Conservation (phyloP, 2,329 filamentous ascomycete genomes). For the Ascochyta lentis region DNA sequence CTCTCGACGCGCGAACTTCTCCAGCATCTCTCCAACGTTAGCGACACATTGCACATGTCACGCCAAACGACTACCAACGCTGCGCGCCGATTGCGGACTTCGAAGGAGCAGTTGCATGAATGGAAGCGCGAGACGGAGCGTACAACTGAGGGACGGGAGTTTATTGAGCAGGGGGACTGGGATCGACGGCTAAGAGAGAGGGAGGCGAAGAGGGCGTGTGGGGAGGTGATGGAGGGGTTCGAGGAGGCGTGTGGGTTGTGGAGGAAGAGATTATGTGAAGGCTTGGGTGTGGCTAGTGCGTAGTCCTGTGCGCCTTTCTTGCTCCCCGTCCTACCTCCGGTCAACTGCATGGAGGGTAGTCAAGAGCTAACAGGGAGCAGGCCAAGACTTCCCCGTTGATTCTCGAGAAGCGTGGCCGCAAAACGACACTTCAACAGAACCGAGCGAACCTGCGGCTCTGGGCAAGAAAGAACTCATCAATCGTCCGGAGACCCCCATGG, state of each 20-base stretch:
- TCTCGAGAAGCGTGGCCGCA: neutral
- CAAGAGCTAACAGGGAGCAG: conserved; percentile 8
- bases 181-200: conserved; percentile 75
- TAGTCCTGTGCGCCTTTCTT: conserved; percentile 25
- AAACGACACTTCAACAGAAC: neutral
- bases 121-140: conserved; percentile 83
- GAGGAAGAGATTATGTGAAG: conserved; percentile 72
- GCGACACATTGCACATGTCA: conserved; percentile 93
- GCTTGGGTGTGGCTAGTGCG: conserved; percentile 47
- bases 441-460: neutral
- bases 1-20: conserved; percentile 72
- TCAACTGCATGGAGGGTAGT: neutral
- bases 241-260: conserved; percentile 88
- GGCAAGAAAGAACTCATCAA: neutral
- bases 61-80: conserved; percentile 86
- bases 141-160: conserved; percentile 80
- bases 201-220: conserved; percentile 83
- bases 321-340: neutral
- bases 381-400: neutral
- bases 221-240: conserved; percentile 89
- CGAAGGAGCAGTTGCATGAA: conserved; percentile 84
- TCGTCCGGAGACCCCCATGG: neutral
- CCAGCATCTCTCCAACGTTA: conserved; percentile 82
- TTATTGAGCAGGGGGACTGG: conserved; percentile 85
- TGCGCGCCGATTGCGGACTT: conserved; percentile 77